Evolutionary conservation across 768 basidiomycete species (phyloP).

Genomic region (Clavulina sp.): DNA sequence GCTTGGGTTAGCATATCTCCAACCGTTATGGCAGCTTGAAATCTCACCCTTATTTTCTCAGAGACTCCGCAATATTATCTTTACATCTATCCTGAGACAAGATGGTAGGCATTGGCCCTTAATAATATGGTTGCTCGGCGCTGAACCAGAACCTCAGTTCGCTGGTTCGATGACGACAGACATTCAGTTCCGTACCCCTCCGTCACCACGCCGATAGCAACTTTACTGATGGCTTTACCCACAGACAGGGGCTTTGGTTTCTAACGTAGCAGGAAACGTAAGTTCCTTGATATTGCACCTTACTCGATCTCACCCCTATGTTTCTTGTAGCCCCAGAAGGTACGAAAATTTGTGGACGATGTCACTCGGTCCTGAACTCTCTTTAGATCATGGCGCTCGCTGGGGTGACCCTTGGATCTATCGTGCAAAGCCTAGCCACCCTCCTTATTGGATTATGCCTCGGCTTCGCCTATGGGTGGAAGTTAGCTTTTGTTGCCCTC

Average conservation of each 20-base stretch:
- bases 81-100: slow-evolving; percentile 19
- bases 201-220: not conserved
- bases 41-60: slow-evolving; percentile 18
- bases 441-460: slow-evolving; percentile 19
- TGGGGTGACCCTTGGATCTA: slow-evolving; percentile 28
- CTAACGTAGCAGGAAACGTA: slow-evolving; percentile 18
- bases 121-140: not conserved
- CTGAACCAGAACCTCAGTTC: slow-evolving; percentile 18
- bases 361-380: slow-evolving; percentile 12
- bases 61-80: slow-evolving; percentile 18
- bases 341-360: not conserved
- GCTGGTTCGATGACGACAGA: slow-evolving; percentile 23
- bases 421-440: slow-evolving; percentile 21
- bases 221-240: slow-evolving; percentile 1
- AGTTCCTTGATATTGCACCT: not conserved
- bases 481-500: slow-evolving; percentile 21
- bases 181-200: slow-evolving; percentile 13
- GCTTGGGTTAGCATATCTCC: too few relatives aligned
- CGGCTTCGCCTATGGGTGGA: slow-evolving; percentile 19
- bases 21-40: too few relatives aligned
- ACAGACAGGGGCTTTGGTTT: slow-evolving; percentile 27
- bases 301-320: not conserved
- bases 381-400: slow-evolving; percentile 21
- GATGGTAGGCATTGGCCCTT: slow-evolving; percentile 15
- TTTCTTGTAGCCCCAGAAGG: slow-evolving; percentile 2